Conservation (phyloP, 2,329 filamentous ascomycete species). For the Cladosporium sp. region DNA sequence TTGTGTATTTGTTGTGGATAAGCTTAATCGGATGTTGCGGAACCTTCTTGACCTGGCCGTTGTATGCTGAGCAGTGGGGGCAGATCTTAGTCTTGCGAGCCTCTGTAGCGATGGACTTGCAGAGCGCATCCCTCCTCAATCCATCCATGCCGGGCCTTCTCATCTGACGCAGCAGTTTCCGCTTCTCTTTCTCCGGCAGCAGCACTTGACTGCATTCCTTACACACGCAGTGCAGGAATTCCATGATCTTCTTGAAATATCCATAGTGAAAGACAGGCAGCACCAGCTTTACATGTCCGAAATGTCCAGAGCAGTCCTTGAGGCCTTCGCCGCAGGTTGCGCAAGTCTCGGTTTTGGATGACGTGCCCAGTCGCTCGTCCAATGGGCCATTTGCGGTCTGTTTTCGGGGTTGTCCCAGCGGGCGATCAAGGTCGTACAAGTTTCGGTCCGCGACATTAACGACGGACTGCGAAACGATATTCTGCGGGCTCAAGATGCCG, state of each 20-base stretch:
- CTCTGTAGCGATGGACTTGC: constrained; percentile 82
- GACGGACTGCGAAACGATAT: constrained; percentile 92
- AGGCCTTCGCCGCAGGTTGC: constrained; percentile 77
- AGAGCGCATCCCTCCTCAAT: constrained; percentile 73
- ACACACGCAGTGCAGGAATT: constrained; percentile 91
- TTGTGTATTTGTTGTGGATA: constrained; percentile 84
- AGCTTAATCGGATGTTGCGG: constrained; percentile 80
- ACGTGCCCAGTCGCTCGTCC: constrained; percentile 82
- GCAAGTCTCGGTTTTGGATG: constrained; percentile 74
- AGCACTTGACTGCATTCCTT: constrained; percentile 84
- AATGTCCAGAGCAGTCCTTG: constrained; percentile 87
- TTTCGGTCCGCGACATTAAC: constrained; percentile 91
- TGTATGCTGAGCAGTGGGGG: constrained; percentile 72
- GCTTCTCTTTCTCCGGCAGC: constrained; percentile 73
- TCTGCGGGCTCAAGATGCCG: constrained; percentile 79
- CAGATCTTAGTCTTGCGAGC: constrained; percentile 84
- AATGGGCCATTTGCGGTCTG: constrained; percentile 80
- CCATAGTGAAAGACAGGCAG: constrained; percentile 94
- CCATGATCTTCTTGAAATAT: constrained; percentile 89
- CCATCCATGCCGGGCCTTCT: constrained; percentile 81
- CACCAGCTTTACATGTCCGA: constrained; percentile 85
- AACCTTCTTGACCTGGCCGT: constrained; percentile 88
- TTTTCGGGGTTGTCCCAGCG: constrained; percentile 53
- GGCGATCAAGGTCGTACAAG: constrained; percentile 76
- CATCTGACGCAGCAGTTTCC: constrained; percentile 72